These are phyloP conservation scores for Suillus bovinus DNA, from an alignment of 768 basidiomycete species.

Conservation along the genomic window DNA sequence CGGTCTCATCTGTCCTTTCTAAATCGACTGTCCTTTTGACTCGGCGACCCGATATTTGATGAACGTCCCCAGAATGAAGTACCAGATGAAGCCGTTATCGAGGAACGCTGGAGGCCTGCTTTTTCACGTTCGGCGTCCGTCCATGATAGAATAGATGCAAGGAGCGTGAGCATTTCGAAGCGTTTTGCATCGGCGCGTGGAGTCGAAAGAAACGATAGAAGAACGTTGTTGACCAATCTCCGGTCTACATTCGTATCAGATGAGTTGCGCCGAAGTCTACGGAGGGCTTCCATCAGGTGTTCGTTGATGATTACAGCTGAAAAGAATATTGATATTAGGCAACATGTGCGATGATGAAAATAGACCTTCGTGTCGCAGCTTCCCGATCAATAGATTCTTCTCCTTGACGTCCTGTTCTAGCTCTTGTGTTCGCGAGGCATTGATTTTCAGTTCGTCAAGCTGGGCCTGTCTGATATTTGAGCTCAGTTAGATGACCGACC, in stretches of 20 bases:
- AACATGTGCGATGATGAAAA: slow-evolving; percentile 10
- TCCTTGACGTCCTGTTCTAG: slow-evolving; percentile 93
- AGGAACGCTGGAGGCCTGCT: slow-evolving; percentile 75
- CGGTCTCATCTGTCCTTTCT: slow-evolving; percentile 82
- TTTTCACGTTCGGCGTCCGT: slow-evolving; percentile 87
- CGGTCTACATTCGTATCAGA: slow-evolving; percentile 89
- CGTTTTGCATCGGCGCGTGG: slow-evolving; percentile 92
- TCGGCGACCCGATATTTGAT: slow-evolving; percentile 30
- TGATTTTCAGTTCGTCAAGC: slow-evolving; percentile 71
- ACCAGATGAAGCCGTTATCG: slow-evolving; percentile 19
- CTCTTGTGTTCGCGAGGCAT: slow-evolving; percentile 63
- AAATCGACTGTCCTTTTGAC: slow-evolving; percentile 51
- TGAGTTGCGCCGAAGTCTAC: slow-evolving; percentile 83
- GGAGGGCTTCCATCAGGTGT: slow-evolving; percentile 96
- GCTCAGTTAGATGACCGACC: neutral
- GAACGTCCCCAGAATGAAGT: slow-evolving; percentile 29
- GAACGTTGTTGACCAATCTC: slow-evolving; percentile 90
- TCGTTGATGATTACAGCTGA: slow-evolving; percentile 96
- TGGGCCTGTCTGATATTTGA: slow-evolving; percentile 49
- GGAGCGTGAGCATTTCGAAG: slow-evolving; percentile 92
- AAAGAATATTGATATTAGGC: slow-evolving; percentile 6
- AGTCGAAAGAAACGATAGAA: slow-evolving; percentile 87
- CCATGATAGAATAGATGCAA: slow-evolving; percentile 93
- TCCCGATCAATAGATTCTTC: slow-evolving; percentile 92
- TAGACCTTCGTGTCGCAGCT: slow-evolving; percentile 91